These are phyloP conservation scores for Fusarium equiseti DNA, from an alignment of 2,329 filamentous ascomycete genomes.

Conservation along the genomic window DNA sequence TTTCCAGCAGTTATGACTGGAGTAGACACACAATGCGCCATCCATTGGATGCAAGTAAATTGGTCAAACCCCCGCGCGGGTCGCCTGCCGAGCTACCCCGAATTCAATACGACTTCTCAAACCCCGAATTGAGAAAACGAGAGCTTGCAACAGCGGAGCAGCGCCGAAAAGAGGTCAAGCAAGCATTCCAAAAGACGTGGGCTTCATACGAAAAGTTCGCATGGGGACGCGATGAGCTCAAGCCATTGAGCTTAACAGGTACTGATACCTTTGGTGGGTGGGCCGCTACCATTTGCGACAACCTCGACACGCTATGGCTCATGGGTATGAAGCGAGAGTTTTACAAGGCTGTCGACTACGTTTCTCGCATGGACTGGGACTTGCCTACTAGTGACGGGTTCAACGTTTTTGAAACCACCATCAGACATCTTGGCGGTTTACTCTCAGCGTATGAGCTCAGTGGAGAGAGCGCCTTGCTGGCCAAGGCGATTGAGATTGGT, in stretches of 20 bases:
- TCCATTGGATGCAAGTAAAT: constrained; percentile 19
- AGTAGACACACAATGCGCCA: constrained; percentile 26
- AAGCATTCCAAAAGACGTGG: constrained; percentile 67
- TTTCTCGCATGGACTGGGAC: constrained; percentile 61
- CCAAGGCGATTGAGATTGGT: constrained; percentile 71
- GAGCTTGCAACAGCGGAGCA: constrained; percentile 17
- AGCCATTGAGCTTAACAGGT: constrained; percentile 62
- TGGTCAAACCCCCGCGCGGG: constrained; percentile 30
- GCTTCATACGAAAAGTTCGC: constrained; percentile 68
- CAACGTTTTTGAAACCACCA: constrained; percentile 76
- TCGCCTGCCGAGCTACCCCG: constrained; percentile 26
- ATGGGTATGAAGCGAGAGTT: constrained; percentile 74
- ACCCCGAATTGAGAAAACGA: constrained; percentile 26
- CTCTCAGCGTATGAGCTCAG: constrained; percentile 76
- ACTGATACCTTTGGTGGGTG: constrained; percentile 71
- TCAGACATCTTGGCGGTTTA: constrained; percentile 75
- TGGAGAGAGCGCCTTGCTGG: constrained; percentile 63
- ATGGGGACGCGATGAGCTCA: constrained; percentile 71
- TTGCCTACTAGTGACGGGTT: constrained; percentile 59
- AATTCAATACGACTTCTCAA: constrained; percentile 42
- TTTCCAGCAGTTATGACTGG: constrained; percentile 44
- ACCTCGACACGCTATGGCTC: constrained; percentile 75
- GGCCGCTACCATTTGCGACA: constrained; percentile 72
- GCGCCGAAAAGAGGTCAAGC: constrained; percentile 56
- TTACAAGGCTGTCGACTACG: constrained; percentile 67